Evolutionary conservation across 306 rosid genomes (phyloP), one percentile per base, ranked within the genome.

Genomic region (Vigna unguiculata): DNA sequence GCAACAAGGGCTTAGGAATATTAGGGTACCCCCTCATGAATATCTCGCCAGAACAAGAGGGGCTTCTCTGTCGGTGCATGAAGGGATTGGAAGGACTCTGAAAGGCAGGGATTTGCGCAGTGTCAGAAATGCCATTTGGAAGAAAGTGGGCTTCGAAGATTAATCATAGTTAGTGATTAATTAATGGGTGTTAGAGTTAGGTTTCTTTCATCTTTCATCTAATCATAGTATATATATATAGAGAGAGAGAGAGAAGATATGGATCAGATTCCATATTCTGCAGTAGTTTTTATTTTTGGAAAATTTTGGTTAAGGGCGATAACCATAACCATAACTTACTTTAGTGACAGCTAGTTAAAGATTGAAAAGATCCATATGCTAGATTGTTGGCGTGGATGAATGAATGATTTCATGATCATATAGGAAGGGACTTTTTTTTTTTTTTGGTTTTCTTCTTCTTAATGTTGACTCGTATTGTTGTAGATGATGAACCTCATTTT

Each of bases 61-160:
- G 16, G 93, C 91, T 59, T 92, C 97, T 46, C 78, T 89, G 7
- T 92, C 97, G 0, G 96, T 92, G 16, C 97, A 94, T 40, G 98
- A 94, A 87, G 97, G 98, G n/a, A 72, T 86, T 43, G 98, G 98
- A 57, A 85, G 98, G 81, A 94, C 98, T 49, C 86, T 94, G 57
- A 92, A 94, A 78, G 98, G 98, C 2, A 86, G 97, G 19, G 98
- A 94, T 75, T 76, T 91, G 82, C 79, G 95, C 49, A 80, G 90
- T 40, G 92, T 94, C 22, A 92, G 98, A 30, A 94, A 94, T 82
- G 98, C 97, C 7, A 90, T 94, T 76, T 94, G 95, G 98, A 82
- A 94, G 82, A 87, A 80, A 75, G 90, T 90, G 7, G 97, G 97
- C 15, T 94, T 91, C 68, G 96, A 94, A 74, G 97, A 84, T 81